Percentiles rank a stretch among this genome's conserved stretches.
Conservation (phyloP, 2,329 filamentous ascomycete species). For the Sphaerostilbella broomeana region DNA sequence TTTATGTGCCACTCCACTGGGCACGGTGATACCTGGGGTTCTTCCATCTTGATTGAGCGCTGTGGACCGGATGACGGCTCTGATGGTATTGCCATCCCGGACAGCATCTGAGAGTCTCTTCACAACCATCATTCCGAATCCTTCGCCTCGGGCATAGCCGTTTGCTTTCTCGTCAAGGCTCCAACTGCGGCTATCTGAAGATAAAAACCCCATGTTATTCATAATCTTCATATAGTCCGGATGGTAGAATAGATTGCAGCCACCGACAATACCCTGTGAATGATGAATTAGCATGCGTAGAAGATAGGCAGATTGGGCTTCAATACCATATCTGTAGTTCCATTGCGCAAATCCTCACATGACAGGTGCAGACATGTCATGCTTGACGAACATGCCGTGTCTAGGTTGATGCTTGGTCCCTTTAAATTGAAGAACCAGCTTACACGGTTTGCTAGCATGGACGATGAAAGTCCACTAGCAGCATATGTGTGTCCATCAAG, state of each 20-base stretch:
- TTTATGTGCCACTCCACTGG: neutral
- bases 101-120: constrained; percentile 1
- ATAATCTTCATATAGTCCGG: constrained; percentile 32
- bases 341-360: constrained; percentile 13
- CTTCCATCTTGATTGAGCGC: constrained; percentile 3
- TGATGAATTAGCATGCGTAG: too few species aligned
- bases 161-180: constrained; percentile 4
- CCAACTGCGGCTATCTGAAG: constrained; percentile 15
- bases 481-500: constrained; percentile 23
- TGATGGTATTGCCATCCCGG: constrained; percentile 1
- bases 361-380: constrained; percentile 25
- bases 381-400: constrained; percentile 29
- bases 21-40: neutral
- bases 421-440: constrained; percentile 32
- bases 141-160: constrained; percentile 8
- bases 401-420: constrained; percentile 26
- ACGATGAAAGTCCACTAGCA: constrained; percentile 23
- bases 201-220: constrained; percentile 32
- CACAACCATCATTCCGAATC: neutral
- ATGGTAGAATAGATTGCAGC: neutral
- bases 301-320: too few species aligned
- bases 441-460: constrained; percentile 29
- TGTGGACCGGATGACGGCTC: constrained; percentile 1
- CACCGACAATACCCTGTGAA: constrained; percentile 3
- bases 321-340: constrained; percentile 24